Evolutionary conservation across 2,329 filamentous ascomycete species (phyloP).

Genomic region (Fusarium floridanum): DNA sequence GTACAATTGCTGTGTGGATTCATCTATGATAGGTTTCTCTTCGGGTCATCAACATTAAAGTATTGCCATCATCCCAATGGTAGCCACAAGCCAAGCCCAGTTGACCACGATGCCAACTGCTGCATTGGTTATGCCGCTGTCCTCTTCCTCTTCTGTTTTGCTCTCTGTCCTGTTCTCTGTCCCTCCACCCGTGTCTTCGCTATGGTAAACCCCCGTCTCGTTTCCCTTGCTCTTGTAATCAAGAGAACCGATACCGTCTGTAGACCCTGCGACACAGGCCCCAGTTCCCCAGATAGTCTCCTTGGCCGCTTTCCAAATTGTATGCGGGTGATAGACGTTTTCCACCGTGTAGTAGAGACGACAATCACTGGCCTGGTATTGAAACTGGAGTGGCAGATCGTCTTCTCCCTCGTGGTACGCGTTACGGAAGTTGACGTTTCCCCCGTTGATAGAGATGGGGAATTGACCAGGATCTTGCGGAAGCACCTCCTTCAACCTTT

Average conservation of each 20-base stretch:
- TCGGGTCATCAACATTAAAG: background rate
- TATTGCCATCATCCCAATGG: background rate
- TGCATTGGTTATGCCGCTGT: background rate
- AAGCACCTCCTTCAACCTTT: background rate
- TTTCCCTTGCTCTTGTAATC: background rate
- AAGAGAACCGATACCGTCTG: background rate
- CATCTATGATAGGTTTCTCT: background rate
- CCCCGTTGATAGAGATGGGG: background rate
- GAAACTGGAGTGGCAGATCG: slow-evolving; percentile 21
- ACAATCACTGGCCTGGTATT: slow-evolving; percentile 29
- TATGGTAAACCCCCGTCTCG: background rate
- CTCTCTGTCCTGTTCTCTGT: background rate
- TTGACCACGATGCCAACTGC: background rate
- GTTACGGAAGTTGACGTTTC: slow-evolving; percentile 11
- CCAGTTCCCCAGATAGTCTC: slow-evolving; percentile 4
- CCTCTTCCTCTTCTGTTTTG: background rate
- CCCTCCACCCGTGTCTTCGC: background rate
- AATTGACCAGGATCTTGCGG: background rate
- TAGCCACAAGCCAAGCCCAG: background rate
- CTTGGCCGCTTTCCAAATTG: background rate
- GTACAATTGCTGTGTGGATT: background rate
- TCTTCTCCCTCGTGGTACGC: slow-evolving; percentile 13
- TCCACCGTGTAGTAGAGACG: slow-evolving; percentile 18
- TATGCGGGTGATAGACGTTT: background rate
- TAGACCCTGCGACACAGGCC: background rate